Evolutionary conservation across 768 basidiomycete species (phyloP), one percentile per base, ranked within the genome.

Genomic region (Suillus hirtellus): DNA sequence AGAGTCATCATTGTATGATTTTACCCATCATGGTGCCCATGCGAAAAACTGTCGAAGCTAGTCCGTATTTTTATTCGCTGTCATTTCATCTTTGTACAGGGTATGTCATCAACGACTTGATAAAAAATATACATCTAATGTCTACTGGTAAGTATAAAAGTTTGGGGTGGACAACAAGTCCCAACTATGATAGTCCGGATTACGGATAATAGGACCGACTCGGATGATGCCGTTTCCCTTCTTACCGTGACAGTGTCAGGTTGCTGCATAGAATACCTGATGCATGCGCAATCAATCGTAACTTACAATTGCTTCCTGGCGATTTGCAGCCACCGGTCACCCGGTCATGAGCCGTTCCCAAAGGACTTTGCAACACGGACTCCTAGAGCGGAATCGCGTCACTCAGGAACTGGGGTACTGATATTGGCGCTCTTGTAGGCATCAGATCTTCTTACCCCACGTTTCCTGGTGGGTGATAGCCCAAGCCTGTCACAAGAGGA

Each of bases 331-430:
- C 47, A 49, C 21, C 21, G n/a, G 46, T 46, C 47, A 49, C 34
- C 19, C 43, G 24, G 62, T 55, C 65, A 59, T 19, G 21, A 59
- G 35, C 37, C 14, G 44, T 21, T 21, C 43, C 66, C 63, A 66
- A 66, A 55, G 38, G 63, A 65, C 24, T 19, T 27, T 50, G 31
- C 44, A 66, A 64, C 60, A 60, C 68, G 63, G 64, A 64, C 35
- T 3, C 65, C 60, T 27, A 35, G 62, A 69, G 66, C 65, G 59
- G 65, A 59, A 55, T 50, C 44, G 49, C 40, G 66, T 60, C 62
- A 55, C 54, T 70, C 70, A 68, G 72, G 69, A 75, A 73, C 72
- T 66, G 65, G 72, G 73, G 72, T 73, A 40, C 67, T 37, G 68
- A 65, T 63, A 34, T 59, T 56, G 49, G 52, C 67, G 67, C 67